Evolutionary conservation across 192 early-diverging fungal species (phyloP).

Genomic region (Powellomyces hirtus): DNA sequence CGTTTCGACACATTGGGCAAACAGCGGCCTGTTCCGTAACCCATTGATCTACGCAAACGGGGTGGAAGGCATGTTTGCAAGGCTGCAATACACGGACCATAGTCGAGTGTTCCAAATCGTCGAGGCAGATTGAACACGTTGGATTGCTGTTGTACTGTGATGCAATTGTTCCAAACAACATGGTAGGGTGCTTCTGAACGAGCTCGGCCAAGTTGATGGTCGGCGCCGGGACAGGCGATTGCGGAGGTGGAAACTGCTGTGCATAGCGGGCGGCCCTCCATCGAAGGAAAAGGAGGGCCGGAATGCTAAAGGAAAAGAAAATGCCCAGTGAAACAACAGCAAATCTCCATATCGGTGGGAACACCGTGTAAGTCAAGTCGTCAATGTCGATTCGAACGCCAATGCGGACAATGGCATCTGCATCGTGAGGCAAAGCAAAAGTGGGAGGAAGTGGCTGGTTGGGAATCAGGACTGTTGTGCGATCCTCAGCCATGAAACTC

Average conservation of each 20-base stretch:
- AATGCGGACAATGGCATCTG: background rate
- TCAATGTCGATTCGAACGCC: slow-evolving; percentile 6
- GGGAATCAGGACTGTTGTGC: background rate
- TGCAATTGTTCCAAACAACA: background rate
- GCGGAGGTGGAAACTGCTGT: background rate
- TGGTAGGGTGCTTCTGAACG: background rate
- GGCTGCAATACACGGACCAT: background rate
- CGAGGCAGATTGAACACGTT: slow-evolving; percentile 14
- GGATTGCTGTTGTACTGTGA: background rate
- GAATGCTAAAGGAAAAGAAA: slow-evolving; percentile 2
- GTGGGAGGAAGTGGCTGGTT: slow-evolving; percentile 6
- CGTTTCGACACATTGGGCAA: slow-evolving; percentile 12
- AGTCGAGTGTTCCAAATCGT: slow-evolving; percentile 6
- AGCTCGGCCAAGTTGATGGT: background rate
- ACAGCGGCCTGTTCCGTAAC: slow-evolving; percentile 17
- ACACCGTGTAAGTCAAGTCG: background rate
- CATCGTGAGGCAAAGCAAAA: background rate
- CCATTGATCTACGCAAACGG: slow-evolving; percentile 15
- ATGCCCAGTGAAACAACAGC: slow-evolving; percentile 22
- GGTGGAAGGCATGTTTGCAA: slow-evolving; percentile 17
- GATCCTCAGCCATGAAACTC: background rate
- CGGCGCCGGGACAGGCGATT: background rate
- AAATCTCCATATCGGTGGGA: slow-evolving; percentile 18
- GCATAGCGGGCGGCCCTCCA: slow-evolving; percentile 1
- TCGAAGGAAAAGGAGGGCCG: slow-evolving; percentile 6